phyloP scores from a whole-genome alignment of 2,329 filamentous ascomycete genomes.

The Arthrobotrys entomopaga region DNA sequence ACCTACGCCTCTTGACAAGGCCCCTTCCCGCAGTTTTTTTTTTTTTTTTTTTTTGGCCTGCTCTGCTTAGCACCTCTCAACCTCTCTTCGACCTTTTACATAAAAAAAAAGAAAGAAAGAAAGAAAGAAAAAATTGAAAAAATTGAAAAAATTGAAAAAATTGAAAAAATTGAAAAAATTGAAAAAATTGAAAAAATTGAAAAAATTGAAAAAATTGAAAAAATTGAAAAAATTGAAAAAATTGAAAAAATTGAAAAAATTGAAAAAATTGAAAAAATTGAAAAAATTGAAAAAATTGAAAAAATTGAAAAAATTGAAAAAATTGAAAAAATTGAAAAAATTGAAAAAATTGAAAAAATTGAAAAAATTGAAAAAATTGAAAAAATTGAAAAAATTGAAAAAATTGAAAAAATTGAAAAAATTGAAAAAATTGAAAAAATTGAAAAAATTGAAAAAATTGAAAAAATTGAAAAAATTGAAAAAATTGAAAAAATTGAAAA shows the following conservation, averaged over 20 bases:
- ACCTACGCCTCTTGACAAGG: conserved; percentile 28
- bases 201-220: not conserved
- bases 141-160: too few species aligned
- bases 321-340: too few species aligned
- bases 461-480: too few species aligned
- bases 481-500: not conserved
- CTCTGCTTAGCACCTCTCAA: not conserved
- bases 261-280: not conserved
- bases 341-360: not conserved
- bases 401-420: not conserved
- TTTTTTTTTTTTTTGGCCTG: not conserved
- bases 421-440: not conserved
- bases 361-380: too few species aligned
- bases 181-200: too few species aligned
- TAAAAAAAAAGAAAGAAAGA: not conserved
- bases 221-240: not conserved
- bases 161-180: not conserved
- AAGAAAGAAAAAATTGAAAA: too few species aligned
- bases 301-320: not conserved
- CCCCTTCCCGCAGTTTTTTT: conserved; percentile 7
- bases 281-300: too few species aligned
- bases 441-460: not conserved
- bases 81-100: conserved; percentile 8
- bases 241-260: not conserved
- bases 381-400: not conserved